Evolutionary conservation across 306 rosid genomes (phyloP).

Genomic region (Rosa rugosa): DNA sequence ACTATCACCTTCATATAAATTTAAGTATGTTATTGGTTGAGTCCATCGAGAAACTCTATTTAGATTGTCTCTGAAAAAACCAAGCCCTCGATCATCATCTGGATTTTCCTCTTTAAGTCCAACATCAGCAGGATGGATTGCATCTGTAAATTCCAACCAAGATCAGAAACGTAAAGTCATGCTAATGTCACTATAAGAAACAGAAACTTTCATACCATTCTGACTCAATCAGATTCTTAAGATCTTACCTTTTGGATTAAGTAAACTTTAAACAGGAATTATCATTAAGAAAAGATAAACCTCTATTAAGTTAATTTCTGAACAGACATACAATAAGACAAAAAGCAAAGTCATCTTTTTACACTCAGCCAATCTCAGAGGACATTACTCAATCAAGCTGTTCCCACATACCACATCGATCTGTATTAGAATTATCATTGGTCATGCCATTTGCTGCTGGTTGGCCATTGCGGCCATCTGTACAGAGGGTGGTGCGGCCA

Average conservation of each 20-base stretch:
- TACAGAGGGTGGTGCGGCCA: slow-evolving; percentile 81
- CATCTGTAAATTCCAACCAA: slow-evolving; percentile 47
- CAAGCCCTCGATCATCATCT: slow-evolving; percentile 86
- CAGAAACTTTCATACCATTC: neutral
- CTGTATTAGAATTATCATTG: neutral
- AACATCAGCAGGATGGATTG: slow-evolving; percentile 63
- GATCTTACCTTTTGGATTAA: neutral
- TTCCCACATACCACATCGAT: neutral
- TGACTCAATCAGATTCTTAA: neutral
- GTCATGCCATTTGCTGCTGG: slow-evolving; percentile 86
- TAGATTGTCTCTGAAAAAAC: slow-evolving; percentile 56
- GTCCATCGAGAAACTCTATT: slow-evolving; percentile 80
- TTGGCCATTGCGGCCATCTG: slow-evolving; percentile 91
- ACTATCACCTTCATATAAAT: slow-evolving; percentile 50
- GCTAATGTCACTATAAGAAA: neutral
- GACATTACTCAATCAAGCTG: neutral
- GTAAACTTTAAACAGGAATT: neutral
- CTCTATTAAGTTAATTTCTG: neutral
- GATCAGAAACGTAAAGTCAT: slow-evolving; percentile 22
- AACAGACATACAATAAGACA: neutral
- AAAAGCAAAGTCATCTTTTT: neutral
- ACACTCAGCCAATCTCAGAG: neutral
- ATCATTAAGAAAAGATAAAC: neutral
- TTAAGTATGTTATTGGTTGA: slow-evolving; percentile 74
- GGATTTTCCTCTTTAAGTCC: slow-evolving; percentile 69